These are phyloP conservation scores for Penicillium coffeae DNA, from an alignment of 495 filamentous ascomycete species.

Conservation along the genomic window DNA sequence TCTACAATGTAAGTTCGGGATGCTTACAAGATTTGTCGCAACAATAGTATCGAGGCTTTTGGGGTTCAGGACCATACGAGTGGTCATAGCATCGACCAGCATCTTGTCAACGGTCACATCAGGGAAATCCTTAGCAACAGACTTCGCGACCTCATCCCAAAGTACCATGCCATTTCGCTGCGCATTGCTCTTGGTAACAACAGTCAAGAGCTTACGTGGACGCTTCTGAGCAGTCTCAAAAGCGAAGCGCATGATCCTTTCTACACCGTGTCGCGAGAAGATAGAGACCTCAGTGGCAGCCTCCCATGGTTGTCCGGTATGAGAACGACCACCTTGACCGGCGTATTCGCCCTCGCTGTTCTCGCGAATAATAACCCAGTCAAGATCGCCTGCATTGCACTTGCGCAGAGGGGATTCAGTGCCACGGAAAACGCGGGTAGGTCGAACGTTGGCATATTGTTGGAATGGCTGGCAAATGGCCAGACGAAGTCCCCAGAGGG, in stretches of 20 bases:
- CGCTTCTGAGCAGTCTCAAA: constrained; percentile 49
- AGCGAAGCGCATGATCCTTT: constrained; percentile 54
- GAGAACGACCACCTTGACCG: constrained; percentile 52
- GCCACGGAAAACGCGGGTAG: constrained; percentile 47
- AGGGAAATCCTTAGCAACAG: constrained; percentile 46
- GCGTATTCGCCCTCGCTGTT: constrained; percentile 58
- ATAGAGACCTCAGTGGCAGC: constrained; percentile 52
- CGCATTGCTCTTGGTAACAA: constrained; percentile 58
- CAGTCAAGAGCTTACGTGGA: constrained; percentile 47
- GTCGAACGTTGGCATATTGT: constrained; percentile 55
- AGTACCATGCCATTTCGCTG: constrained; percentile 56
- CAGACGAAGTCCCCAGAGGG: constrained; percentile 53
- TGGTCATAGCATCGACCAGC: constrained; percentile 59
- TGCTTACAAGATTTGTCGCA: constrained; percentile 48
- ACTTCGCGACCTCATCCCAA: constrained; percentile 51
- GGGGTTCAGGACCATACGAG: constrained; percentile 53
- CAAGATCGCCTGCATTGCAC: constrained; percentile 38
- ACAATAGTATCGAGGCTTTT: constrained; percentile 54
- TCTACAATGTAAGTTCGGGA: no score
- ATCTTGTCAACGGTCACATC: constrained; percentile 54
- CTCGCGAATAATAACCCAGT: constrained; percentile 57
- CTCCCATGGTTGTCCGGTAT: constrained; percentile 48
- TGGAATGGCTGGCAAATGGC: constrained; percentile 53
- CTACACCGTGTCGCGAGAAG: constrained; percentile 50
- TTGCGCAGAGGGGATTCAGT: constrained; percentile 47